Conservation (phyloP, 2,329 filamentous ascomycete genomes). For the Penicillium hesseltinei region DNA sequence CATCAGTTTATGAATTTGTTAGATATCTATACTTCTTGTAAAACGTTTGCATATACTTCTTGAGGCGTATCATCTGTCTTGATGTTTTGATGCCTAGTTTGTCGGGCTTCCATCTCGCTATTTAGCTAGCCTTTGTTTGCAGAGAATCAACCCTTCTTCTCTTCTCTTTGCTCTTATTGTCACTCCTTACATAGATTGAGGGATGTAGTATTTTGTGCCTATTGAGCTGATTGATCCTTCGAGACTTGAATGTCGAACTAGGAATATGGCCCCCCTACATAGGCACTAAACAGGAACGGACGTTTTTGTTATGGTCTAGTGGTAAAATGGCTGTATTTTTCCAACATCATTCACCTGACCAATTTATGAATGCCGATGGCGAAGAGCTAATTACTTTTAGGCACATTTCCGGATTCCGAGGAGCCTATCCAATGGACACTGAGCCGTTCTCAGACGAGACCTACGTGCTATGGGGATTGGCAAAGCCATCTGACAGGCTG, state of each 20-base stretch:
- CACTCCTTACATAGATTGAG: not conserved
- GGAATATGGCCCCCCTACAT: no score
- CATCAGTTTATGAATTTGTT: not conserved
- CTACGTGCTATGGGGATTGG: constrained; percentile 1
- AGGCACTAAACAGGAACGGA: no score
- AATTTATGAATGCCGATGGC: not conserved
- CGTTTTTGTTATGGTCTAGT: no score
- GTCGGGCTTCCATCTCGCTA: not conserved
- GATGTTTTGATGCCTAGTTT: not conserved
- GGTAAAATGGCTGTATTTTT: no score
- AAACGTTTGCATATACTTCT: not conserved
- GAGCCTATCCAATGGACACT: not conserved
- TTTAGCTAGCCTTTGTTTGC: not conserved
- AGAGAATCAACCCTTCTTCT: not conserved
- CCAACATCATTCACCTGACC: not conserved
- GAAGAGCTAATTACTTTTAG: not conserved
- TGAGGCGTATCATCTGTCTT: not conserved
- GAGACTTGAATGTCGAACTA: not conserved
- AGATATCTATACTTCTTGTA: not conserved
- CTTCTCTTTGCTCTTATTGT: not conserved
- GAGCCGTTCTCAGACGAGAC: constrained; percentile 1
- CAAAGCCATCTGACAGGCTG: not conserved
- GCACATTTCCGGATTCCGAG: constrained; percentile 2
- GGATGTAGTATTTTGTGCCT: no score
- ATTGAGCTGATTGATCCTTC: no score